Percentiles rank a stretch among this genome's conserved stretches.
Conservation (phyloP, 2,329 filamentous ascomycete genomes). For the Aaosphaeria pasadenensis region DNA sequence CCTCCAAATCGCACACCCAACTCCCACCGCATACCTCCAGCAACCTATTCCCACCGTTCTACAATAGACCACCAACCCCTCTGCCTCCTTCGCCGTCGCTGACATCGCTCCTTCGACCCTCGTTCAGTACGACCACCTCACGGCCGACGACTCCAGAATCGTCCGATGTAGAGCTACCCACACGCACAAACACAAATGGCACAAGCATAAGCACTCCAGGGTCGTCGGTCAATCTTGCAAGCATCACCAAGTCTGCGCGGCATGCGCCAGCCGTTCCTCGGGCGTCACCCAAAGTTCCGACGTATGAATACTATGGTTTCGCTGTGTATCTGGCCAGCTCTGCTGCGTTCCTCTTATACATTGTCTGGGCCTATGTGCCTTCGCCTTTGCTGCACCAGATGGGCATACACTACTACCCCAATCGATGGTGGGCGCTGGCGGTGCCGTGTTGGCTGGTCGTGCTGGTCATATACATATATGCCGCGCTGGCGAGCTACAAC, state of each 20-base stretch:
- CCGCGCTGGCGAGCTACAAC: constrained; percentile 89
- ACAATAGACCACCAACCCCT: constrained; percentile 93
- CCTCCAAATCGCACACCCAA: constrained; percentile 45
- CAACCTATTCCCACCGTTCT: constrained; percentile 77
- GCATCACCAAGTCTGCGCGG: constrained; percentile 57
- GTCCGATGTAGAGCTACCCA: constrained; percentile 70
- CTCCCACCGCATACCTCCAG: constrained; percentile 34
- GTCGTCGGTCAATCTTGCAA: constrained; percentile 57
- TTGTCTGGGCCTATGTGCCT: constrained; percentile 86
- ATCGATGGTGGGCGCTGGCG: constrained; percentile 95
- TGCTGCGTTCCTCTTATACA: constrained; percentile 70
- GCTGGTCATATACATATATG: constrained; percentile 86
- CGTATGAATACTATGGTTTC: constrained; percentile 99
- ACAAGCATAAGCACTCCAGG: constrained; percentile 25
- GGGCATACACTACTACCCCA: constrained; percentile 94
- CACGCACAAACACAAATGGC: constrained; percentile 3
- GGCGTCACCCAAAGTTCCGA: constrained; percentile 90
- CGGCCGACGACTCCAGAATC: constrained; percentile 91
- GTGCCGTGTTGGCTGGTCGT: constrained; percentile 89
- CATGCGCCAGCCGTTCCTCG: constrained; percentile 68
- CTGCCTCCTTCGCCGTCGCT: constrained; percentile 89
- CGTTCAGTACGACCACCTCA: constrained; percentile 58
- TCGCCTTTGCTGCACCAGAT: constrained; percentile 88
- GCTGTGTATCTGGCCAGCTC: constrained; percentile 90
- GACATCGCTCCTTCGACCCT: constrained; percentile 80